A percentile compares a stretch with the other conserved stretches of the same genome.
Conservation (phyloP, 1,284 basidiomycete species). For the Rhodotorula sp. region DNA sequence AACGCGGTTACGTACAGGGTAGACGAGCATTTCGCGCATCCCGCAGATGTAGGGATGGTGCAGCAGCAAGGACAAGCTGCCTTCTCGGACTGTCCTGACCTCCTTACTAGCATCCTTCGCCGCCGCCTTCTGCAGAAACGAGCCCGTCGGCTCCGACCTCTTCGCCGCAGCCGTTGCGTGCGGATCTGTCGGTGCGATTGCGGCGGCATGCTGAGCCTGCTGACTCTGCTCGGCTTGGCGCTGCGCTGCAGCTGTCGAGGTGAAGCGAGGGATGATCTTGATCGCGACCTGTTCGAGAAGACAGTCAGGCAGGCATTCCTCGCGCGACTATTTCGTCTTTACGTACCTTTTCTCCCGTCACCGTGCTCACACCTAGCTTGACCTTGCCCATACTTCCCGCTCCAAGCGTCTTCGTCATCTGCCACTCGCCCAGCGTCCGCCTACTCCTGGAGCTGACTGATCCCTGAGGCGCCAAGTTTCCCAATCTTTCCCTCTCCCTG, state of each 20-base stretch:
- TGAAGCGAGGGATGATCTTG: conserved; percentile 90
- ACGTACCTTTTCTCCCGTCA: conserved; percentile 87
- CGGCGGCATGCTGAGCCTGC: neutral
- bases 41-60: conserved; percentile 99
- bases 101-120: conserved; percentile 94
- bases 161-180: conserved; percentile 39
- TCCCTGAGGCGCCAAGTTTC: neutral
- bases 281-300: conserved; percentile 71
- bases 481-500: conserved; percentile 1
- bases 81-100: conserved; percentile 91
- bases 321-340: no score
- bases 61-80: conserved; percentile 85
- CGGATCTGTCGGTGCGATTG: conserved; percentile 49
- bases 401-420: conserved; percentile 92
- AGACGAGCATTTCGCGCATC: conserved; percentile 94
- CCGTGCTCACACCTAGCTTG: conserved; percentile 86
- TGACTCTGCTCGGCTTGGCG: conserved; percentile 27
- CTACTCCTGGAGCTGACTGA: conserved; percentile 11
- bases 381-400: conserved; percentile 99
- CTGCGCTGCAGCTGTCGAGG: conserved; percentile 55
- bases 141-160: conserved; percentile 46
- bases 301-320: neutral
- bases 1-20: neutral
- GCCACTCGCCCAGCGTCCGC: conserved; percentile 79
- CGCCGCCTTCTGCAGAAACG: conserved; percentile 66